Evolutionary conservation across 768 basidiomycete species (phyloP), one percentile per base, ranked within the genome.

Genomic region (Tylopilus intermedius): DNA sequence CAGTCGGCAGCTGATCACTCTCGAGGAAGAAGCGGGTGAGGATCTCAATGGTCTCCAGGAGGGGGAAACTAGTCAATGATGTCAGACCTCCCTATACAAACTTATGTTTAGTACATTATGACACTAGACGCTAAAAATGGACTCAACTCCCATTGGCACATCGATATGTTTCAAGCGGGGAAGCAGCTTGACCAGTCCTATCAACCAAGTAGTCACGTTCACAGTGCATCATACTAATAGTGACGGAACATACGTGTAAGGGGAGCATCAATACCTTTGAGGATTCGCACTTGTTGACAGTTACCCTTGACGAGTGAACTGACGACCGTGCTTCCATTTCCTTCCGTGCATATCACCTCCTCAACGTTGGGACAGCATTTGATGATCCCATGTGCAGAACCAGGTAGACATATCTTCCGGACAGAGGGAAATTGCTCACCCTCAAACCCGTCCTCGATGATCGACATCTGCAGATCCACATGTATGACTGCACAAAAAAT

Each of bases 351-450:
- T n/a, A 14, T 44, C 32, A 54, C 48, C 41, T 53, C 37, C 35
- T 58, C 55, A 15, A 61, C 18, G 27, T 47, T 45, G 24, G 52
- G 57, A 40, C 52, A 59, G 9, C 46, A 52, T 22, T 50, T 46
- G 51, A 54, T 43, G 22, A 59, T 55, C 42, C 49, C 39, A 21
- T 54, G 52, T 15, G 45, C 53, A 13, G 40, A 47, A 8, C 15
- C 42, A 29, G 51, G 50, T 5, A 55, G 32, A 14, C 22, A 29
- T 22, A 57, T 53, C 26, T 22, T 62, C 44, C 38, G 47, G 6
- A 55, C 54, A 0, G 45, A 38, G 1, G 55, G 56, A 30, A 62
- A 53, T 49, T 6, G 45, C 43, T 43, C 44, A 4, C 47, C 50
- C 39, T 41, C 30, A 21, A 62, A 55, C 27, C 21, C 44, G 4